These are phyloP conservation scores for Dictyostelium purpureum DNA, from an alignment of 78 protist genomes.

Conservation along the genomic window DNA sequence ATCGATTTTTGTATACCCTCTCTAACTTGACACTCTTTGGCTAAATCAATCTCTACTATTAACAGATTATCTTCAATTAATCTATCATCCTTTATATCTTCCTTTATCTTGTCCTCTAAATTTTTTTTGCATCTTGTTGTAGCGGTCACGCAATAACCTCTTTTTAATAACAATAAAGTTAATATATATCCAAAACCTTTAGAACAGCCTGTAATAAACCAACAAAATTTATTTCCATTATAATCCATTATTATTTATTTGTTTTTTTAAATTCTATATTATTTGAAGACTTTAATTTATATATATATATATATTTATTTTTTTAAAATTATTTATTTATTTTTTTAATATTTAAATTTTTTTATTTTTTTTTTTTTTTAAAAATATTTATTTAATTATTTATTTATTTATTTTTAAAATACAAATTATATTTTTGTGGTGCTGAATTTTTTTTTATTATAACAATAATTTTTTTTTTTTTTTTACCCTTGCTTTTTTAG, in stretches of 20 bases:
- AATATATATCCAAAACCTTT: constrained; percentile 35
- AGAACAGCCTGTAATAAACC: constrained; percentile 56
- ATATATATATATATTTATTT: too few relatives aligned
- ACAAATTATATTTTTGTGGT: too few relatives aligned
- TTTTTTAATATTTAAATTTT: too few relatives aligned
- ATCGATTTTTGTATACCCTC: not conserved
- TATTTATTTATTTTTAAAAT: too few relatives aligned
- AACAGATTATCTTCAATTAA: not conserved
- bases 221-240: not conserved
- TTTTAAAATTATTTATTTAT: too few relatives aligned
- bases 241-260: not conserved
- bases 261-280: not conserved
- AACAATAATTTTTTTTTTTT: too few relatives aligned
- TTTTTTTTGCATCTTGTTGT: constrained; percentile 26
- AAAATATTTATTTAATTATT: too few relatives aligned
- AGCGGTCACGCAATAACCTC: constrained; percentile 5
- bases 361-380: too few relatives aligned
- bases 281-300: not conserved
- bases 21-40: not conserved
- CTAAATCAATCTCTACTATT: constrained; percentile 2
- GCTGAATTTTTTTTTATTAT: too few relatives aligned
- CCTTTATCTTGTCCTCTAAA: not conserved
- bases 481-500: too few relatives aligned
- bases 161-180: not conserved
- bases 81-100: not conserved